Conservation (phyloP, 306 rosid species). For the Malus asiatica region DNA sequence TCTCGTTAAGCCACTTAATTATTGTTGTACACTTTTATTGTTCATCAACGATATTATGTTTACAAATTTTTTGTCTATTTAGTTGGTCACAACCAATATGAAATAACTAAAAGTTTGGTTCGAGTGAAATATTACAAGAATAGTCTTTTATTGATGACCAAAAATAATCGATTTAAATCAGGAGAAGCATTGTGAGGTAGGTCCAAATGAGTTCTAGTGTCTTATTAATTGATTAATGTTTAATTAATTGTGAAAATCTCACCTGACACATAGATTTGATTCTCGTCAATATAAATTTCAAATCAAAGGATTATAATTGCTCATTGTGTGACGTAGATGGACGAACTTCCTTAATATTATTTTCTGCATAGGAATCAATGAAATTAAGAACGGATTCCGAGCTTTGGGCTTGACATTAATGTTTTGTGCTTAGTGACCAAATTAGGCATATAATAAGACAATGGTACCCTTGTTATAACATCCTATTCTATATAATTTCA, state of each 20-base stretch:
- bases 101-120: neutral
- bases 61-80: neutral
- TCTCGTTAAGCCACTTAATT: neutral
- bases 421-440: neutral
- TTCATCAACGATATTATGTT: neutral
- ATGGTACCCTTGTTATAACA: slow-evolving; percentile 17
- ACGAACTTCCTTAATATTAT: neutral
- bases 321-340: neutral
- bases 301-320: too few relatives aligned
- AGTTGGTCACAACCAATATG: neutral
- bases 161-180: too few relatives aligned
- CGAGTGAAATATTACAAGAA: neutral
- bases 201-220: neutral
- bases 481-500: slow-evolving; percentile 1
- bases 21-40: too few relatives aligned
- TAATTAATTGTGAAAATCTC: too few relatives aligned
- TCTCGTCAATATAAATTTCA: neutral
- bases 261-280: too few relatives aligned
- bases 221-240: neutral
- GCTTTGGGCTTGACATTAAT: neutral
- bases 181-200: too few relatives aligned
- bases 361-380: neutral
- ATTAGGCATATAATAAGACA: slow-evolving; percentile 1
- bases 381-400: too few relatives aligned
- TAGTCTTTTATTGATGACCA: too few relatives aligned